These are phyloP conservation scores for Coniferiporia weirii DNA, from an alignment of 1,284 basidiomycete species.

Conservation along the genomic window DNA sequence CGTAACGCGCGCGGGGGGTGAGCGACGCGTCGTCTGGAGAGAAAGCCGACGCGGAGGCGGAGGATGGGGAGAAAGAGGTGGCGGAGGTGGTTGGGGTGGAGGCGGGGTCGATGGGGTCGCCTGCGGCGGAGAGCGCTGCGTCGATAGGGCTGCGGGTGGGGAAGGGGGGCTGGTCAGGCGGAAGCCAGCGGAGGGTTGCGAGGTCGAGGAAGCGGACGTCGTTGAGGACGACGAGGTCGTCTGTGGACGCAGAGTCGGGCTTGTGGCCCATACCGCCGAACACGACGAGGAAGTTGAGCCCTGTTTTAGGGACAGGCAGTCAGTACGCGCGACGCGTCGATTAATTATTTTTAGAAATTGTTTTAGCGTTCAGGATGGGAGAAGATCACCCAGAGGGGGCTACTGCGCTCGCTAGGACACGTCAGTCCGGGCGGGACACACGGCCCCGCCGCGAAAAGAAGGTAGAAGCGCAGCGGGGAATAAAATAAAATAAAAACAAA, in stretches of 20 bases:
- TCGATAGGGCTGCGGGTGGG: constrained; percentile 18
- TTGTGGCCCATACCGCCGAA: constrained; percentile 92
- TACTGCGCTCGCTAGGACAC: no score
- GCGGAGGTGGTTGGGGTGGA: background rate
- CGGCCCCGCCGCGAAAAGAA: no score
- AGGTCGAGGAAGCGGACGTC: constrained; percentile 86
- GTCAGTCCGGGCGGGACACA: no score
- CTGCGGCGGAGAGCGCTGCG: background rate
- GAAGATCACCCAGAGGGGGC: no score
- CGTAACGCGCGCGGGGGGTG: constrained; percentile 78
- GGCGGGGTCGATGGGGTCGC: constrained; percentile 13
- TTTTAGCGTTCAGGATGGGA: no score
- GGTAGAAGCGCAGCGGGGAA: no score
- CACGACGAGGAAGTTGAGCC: constrained; percentile 82
- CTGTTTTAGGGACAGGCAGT: constrained; percentile 32
- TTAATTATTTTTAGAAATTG: no score
- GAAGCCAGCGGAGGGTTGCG: constrained; percentile 64
- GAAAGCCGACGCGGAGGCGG: no score
- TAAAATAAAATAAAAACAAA: no score
- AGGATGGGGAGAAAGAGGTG: background rate
- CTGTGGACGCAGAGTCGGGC: constrained; percentile 56
- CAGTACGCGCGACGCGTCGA: no score
- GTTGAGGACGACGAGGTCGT: constrained; percentile 76
- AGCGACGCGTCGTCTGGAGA: constrained; percentile 22
- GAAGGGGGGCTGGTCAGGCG: constrained; percentile 32